Base-by-base conservation (phyloP, 2,329 filamentous ascomycete genomes). In the Sporothrix variecibatus region DNA sequence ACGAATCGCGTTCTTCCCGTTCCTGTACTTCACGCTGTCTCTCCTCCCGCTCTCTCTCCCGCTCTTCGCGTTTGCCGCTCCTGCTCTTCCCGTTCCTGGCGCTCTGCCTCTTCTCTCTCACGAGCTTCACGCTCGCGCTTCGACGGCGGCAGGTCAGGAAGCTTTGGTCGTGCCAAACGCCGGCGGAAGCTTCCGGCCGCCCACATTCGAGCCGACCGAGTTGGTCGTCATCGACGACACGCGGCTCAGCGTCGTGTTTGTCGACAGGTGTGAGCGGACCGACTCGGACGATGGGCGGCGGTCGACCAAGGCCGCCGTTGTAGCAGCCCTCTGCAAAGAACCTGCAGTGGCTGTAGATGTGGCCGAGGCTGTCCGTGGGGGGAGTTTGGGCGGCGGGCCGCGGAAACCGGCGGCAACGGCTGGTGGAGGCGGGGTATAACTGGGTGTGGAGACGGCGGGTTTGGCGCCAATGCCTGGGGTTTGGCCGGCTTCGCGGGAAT, bases 231-330 rank as follows among this genome's bases (percentile, higher is more conserved):
- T 83, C 1, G 87, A 88, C 9, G 85, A 86, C 2, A 82, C 82
- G 6, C 82, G 82, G 46, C 83, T 85, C 58, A 88, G 76, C 0
- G 83, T 85, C 3, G 89, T 91, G 20, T 87, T 78, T 12, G 83
- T 84, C 7, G 89, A 91, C 53, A 85, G 81, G 74, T 87, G 82
- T 2, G 89, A 91, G 15, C 86, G 78, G 40, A 88, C 88, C 2
- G 89, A 91, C 0, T 89, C 87, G 58, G 86, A 86, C 23, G 90
- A 91, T 68, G 84, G 87, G 73, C 87, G 85, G 31, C 89, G 84
- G 5, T 81, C 81, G 28, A 80, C 81, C 23, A 80, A 28, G 11
- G 64, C 62, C 1, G 56, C 60, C 3, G 60, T 62, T 0, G 69
- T 60, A 53, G 73, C 51, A 3, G 73, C 38, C 6, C 60, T 68